Evolutionary conservation across 2,329 filamentous ascomycete genomes (phyloP), one percentile per base, ranked within the genome.

Genomic region (Fusarium sp.): DNA sequence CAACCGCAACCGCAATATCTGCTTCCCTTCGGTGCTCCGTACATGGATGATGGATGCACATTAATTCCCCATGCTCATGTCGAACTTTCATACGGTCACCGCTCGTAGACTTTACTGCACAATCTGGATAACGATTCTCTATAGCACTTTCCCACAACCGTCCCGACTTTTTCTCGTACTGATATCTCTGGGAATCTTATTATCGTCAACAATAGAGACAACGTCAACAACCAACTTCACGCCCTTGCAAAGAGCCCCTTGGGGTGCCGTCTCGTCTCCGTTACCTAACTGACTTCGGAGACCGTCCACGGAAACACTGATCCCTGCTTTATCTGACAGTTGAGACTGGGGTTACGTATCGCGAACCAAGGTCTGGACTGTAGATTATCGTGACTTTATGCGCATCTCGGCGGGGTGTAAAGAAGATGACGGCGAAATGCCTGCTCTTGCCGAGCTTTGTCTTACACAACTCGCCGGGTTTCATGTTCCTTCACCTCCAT

Each of bases 131-230:
- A 59, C 51, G 51, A 53, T 54, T 55, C 59, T 40, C 40, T 60
- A 47, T 27, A 61, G 52, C 45, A 54, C 56, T 62, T 51, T 54
- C 9, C 30, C 22, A 30, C 34, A 18, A 51, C 56, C 59, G 46
- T 71, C 62, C 76, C 76, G 76, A 51, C 62, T 73, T 65, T 63
- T 77, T 76, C 66, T 77, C 76, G 76, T 77, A 32, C 50, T 20
- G 43, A 32, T 64, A 44, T 45, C 32, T 32, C 27, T 58, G 40
- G 52, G 34, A 38, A n/a, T 38, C 18, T 34, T 38, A 18, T 38
- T 38, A 38, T 38, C 50, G 7, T 55, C 50, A 59, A 40, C 51
- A 40, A 43, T 55, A 10, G 65, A 42, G 58, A 59, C 8, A 42
- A 29, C 49, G 46, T 20, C 49, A 24, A 44, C 44, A 38, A 30